Evolutionary conservation across 352 stramenopile genomes (phyloP), one percentile per base, ranked within the genome.

Genomic region (Globisporangium abappressorium): DNA sequence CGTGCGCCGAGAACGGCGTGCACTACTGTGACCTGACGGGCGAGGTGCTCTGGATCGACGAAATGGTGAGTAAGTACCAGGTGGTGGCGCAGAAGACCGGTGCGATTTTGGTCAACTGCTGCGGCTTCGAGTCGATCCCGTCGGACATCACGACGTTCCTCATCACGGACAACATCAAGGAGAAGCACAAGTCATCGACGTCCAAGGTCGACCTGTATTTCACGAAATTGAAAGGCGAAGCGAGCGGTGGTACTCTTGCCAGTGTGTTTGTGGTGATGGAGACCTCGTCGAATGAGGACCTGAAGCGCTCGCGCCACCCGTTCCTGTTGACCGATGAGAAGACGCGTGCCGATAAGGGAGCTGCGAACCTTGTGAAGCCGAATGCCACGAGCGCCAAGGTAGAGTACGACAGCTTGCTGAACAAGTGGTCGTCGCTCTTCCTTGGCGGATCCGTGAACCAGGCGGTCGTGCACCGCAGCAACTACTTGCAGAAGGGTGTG

Each of bases 1-100:
- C 79, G 47, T 98, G 91, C 71, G 89, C 85, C 12, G 81, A 92
- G 61, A 81, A 85, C 67, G 91, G 91, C 43, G 91, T 91, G n/a
- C 77, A 97, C 74, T 97, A 97, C 79, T 89, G 77, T 51, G 92
- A 98, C 67, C 85, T 97, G 41, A 95, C 91, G 3, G 92, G 89
- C 22, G 93, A 98, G 77, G 75, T 85, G 54, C 33, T 76, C 30
- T 98, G 91, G 91, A 81, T 84, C 8, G 71, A 81, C 34, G 53
- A 74, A n/a, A 97, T 96, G 78, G 87, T 83, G 36, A 46, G 64
- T 24, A 73, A 80, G 62, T 94, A 84, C 54, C 70, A 89, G 41
- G 63, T 55, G 2, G 72, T 69, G 0, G 90, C 93, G 18, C 64
- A 74, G 41, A 49, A 82, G 60, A 89, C 78, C 2, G 89, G 90